These are phyloP conservation scores for Ziziphus jujuba DNA, from an alignment of 306 rosid species.

Conservation along the genomic window DNA sequence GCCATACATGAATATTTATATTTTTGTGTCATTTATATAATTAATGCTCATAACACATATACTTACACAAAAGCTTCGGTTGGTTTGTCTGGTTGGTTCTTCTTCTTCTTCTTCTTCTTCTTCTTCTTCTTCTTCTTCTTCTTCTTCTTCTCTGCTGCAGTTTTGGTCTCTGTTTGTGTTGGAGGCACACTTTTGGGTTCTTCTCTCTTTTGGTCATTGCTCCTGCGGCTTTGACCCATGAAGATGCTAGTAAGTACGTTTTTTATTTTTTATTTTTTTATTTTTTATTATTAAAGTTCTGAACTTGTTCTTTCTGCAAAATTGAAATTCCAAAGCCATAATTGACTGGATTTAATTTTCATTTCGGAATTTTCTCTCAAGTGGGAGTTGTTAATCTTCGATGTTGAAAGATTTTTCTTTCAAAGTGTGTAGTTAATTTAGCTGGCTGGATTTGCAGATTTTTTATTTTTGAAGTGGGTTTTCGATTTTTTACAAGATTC, in stretches of 20 bases:
- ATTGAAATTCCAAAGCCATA: conserved; percentile 23
- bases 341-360: conserved; percentile 13
- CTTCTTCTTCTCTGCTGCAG: conserved; percentile 11
- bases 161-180: conserved; percentile 26
- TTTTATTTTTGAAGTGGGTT: background rate
- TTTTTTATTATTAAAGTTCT: background rate
- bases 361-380: conserved; percentile 7
- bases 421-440: conserved; percentile 10
- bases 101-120: conserved; percentile 23
- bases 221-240: conserved; percentile 62
- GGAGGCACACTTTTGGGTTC: conserved; percentile 33
- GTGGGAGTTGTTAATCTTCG: conserved; percentile 17
- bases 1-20: conserved; percentile 39
- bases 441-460: conserved; percentile 2
- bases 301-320: background rate
- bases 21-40: conserved; percentile 61
- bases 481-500: background rate
- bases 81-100: conserved; percentile 14
- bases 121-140: conserved; percentile 22
- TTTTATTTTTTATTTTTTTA: conserved; percentile 41
- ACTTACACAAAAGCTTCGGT: conserved; percentile 28
- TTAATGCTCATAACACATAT: conserved; percentile 59
- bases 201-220: conserved; percentile 49
- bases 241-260: conserved; percentile 99
- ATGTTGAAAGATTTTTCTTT: background rate